Percentiles rank a stretch among this genome's conserved stretches.
phyloP scores from a whole-genome alignment of 2,329 filamentous ascomycete genomes.

The Gyromitra esculenta region DNA sequence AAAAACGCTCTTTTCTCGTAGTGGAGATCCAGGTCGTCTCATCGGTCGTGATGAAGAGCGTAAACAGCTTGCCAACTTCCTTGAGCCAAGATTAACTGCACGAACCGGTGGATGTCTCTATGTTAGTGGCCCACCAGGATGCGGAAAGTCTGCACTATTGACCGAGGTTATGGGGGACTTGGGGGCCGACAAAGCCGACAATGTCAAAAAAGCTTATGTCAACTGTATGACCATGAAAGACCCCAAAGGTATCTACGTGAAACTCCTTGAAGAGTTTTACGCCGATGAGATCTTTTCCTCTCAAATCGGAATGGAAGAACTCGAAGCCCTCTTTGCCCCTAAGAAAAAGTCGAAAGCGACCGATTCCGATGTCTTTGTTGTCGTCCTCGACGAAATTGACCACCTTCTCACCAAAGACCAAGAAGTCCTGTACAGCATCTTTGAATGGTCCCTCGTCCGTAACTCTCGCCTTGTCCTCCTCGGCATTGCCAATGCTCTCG shows the following conservation, averaged over 20 bases:
- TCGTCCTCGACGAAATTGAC: conserved; percentile 94
- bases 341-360: conserved; percentile 64
- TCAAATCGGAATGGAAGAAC: conserved; percentile 62
- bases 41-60: conserved; percentile 77
- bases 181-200: conserved; percentile 63
- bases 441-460: conserved; percentile 91
- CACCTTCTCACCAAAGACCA: conserved; percentile 88
- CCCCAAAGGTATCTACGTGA: conserved; percentile 83
- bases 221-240: conserved; percentile 98
- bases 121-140: conserved; percentile 93
- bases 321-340: conserved; percentile 76
- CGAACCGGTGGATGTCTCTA: conserved; percentile 77
- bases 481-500: conserved; percentile 94
- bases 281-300: conserved; percentile 59
- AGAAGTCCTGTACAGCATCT: conserved; percentile 90
- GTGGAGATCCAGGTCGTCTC: conserved; percentile 76
- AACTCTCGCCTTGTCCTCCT: conserved; percentile 83
- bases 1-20: conserved; percentile 84
- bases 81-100: conserved; percentile 52
- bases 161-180: conserved; percentile 76
- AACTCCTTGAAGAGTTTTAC: conserved; percentile 76
- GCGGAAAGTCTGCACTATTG: conserved; percentile 94
- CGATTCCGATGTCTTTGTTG: conserved; percentile 71
- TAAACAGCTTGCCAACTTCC: conserved; percentile 54
- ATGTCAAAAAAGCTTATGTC: conserved; percentile 78